A percentile compares a stretch with the other conserved stretches of the same genome.
phyloP scores from a whole-genome alignment of 306 rosid species.

The Quercus robur region DNA sequence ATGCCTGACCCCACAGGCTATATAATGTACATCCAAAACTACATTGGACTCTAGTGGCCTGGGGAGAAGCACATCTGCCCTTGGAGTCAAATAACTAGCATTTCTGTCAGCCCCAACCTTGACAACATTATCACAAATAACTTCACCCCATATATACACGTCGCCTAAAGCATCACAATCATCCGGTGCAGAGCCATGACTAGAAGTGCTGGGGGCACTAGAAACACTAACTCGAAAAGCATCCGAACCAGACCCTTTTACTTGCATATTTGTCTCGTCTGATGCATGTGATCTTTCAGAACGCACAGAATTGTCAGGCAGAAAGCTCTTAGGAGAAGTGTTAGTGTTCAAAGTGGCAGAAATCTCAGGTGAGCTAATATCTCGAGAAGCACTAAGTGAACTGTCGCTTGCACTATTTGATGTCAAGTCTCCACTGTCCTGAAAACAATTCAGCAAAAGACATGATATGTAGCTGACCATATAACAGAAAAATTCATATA shows the following conservation, averaged over 20 bases:
- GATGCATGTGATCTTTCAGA: conserved; percentile 81
- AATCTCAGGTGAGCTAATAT: conserved; percentile 74
- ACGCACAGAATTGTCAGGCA: conserved; percentile 44
- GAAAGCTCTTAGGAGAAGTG: conserved; percentile 56
- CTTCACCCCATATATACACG: conserved; percentile 97
- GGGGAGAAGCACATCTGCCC: conserved; percentile 90
- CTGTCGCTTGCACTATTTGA: conserved; percentile 79
- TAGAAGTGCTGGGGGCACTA: conserved; percentile 97
- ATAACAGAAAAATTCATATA: conserved; percentile 12
- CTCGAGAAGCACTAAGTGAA: conserved; percentile 62
- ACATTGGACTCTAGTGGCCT: conserved; percentile 79
- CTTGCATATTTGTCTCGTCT: conserved; percentile 80
- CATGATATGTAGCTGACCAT: conserved; percentile 25
- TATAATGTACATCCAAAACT: conserved; percentile 82
- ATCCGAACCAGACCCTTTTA: conserved; percentile 92
- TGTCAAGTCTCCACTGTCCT: conserved; percentile 80
- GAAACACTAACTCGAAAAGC: conserved; percentile 97
- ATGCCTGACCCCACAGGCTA: conserved; percentile 95
- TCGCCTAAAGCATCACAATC: conserved; percentile 96
- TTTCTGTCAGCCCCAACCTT: conserved; percentile 71
- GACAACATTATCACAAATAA: conserved; percentile 63
- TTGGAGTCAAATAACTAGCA: conserved; percentile 48
- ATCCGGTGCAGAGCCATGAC: conserved; percentile 96
- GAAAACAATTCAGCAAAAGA: conserved; percentile 46
- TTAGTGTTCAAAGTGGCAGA: conserved; percentile 47